These are phyloP conservation scores for Inga laurina DNA, from an alignment of 306 rosid genomes.

Conservation along the genomic window DNA sequence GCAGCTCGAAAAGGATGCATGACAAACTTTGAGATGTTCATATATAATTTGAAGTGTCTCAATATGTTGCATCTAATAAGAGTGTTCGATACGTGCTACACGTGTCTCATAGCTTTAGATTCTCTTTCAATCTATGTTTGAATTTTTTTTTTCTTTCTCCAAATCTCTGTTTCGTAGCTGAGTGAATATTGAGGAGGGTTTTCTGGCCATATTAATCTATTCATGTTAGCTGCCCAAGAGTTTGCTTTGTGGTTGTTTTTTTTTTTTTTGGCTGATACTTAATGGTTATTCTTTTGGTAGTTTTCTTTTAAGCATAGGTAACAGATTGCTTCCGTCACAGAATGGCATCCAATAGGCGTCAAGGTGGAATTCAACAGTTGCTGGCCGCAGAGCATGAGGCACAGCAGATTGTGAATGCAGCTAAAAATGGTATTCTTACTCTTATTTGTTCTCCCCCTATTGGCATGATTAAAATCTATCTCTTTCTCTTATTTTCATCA, in stretches of 20 bases:
- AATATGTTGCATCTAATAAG: not conserved
- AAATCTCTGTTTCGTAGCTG: not conserved
- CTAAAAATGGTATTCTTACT: conserved; percentile 64
- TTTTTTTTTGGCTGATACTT: not conserved
- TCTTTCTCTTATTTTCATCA: not conserved
- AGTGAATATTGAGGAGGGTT: no score
- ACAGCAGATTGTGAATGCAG: conserved; percentile 81
- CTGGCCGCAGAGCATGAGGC: conserved; percentile 92
- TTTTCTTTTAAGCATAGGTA: conserved; percentile 7
- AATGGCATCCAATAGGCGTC: conserved; percentile 77
- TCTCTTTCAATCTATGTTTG: not conserved
- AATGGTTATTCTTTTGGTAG: not conserved
- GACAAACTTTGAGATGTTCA: not conserved
- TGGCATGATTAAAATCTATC: not conserved
- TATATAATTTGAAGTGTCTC: not conserved
- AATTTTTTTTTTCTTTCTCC: not conserved
- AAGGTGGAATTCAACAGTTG: conserved; percentile 93
- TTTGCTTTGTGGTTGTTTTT: conserved; percentile 11
- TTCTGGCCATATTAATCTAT: no score
- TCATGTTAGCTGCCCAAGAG: no score
- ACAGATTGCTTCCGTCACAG: conserved; percentile 33
- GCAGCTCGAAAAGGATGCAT: not conserved
- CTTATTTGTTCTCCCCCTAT: not conserved
- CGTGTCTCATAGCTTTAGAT: not conserved
- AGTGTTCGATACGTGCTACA: not conserved